phyloP scores from a whole-genome alignment of 2,329 filamentous ascomycete species.

The Talaromyces sp. region DNA sequence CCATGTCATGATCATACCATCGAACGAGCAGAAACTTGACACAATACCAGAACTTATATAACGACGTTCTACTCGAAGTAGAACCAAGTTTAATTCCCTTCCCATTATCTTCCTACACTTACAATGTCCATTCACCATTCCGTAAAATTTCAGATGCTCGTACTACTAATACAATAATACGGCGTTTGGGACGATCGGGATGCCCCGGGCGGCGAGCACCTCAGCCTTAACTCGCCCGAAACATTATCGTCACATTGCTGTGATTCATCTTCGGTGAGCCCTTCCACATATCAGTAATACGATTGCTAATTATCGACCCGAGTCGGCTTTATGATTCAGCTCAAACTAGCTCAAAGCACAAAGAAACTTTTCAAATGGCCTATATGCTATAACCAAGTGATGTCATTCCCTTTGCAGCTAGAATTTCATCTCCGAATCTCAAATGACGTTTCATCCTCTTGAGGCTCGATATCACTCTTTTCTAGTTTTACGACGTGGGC shows the following conservation, averaged over 20 bases:
- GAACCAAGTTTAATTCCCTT: slow-evolving; percentile 25
- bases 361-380: background rate
- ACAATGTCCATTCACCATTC: background rate
- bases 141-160: background rate
- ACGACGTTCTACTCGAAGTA: slow-evolving; percentile 22
- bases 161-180: background rate
- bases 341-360: background rate
- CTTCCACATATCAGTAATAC: background rate
- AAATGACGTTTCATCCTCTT: slow-evolving; percentile 68
- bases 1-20: background rate
- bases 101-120: slow-evolving; percentile 29
- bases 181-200: background rate
- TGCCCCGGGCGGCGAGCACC: background rate
- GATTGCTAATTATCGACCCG: background rate
- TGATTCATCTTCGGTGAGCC: background rate
- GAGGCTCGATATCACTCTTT: slow-evolving; percentile 61
- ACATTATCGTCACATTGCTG: background rate
- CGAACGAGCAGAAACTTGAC: background rate
- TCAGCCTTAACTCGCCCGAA: background rate
- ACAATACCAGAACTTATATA: background rate
- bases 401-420: background rate
- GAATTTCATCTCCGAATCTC: slow-evolving; percentile 39
- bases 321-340: background rate
- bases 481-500: slow-evolving; percentile 73
- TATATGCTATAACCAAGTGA: background rate